Percentiles rank a stretch among this genome's conserved stretches.
These are phyloP conservation scores for Crucibulum laeve DNA, from an alignment of 768 basidiomycete species.

Conservation along the genomic window DNA sequence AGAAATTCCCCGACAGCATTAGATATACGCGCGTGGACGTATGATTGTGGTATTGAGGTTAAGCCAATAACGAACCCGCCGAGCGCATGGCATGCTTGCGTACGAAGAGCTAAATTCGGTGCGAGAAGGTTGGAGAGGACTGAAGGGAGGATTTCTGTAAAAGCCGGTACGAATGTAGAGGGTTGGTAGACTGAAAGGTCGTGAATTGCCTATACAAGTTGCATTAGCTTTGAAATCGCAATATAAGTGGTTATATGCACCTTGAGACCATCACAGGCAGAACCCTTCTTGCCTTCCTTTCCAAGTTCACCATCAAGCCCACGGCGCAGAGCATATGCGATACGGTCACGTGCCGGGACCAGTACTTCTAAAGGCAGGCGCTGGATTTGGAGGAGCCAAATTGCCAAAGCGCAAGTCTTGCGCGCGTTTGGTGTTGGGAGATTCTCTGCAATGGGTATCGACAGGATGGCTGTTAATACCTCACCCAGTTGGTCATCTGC, in stretches of 20 bases:
- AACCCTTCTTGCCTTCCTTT: constrained; percentile 86
- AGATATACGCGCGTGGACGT: constrained; percentile 51
- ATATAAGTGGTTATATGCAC: constrained; percentile 29
- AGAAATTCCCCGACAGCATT: constrained; percentile 43
- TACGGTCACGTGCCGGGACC: constrained; percentile 57
- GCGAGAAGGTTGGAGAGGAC: constrained; percentile 62
- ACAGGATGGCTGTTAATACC: constrained; percentile 60
- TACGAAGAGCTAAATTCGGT: constrained; percentile 57
- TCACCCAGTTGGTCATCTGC: constrained; percentile 56
- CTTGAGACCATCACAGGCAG: constrained; percentile 73
- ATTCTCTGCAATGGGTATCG: constrained; percentile 64
- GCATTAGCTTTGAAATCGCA: constrained; percentile 2
- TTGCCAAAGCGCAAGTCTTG: constrained; percentile 79
- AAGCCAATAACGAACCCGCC: constrained; percentile 61
- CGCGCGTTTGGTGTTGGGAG: constrained; percentile 80
- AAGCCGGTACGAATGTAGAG: constrained; percentile 62
- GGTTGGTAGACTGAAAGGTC: constrained; percentile 65
- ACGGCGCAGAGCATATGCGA: constrained; percentile 67
- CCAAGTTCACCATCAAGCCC: constrained; percentile 83
- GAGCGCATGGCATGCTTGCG: constrained; percentile 73
- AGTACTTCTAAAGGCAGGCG: constrained; percentile 63
- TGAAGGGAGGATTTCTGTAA: constrained; percentile 50
- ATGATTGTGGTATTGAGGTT: constrained; percentile 40
- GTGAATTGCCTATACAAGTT: constrained; percentile 56
- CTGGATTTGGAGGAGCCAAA: constrained; percentile 70